Percentiles rank a stretch among this genome's conserved stretches.
phyloP scores from a whole-genome alignment of 371 early-diverging fungal genomes.

The Rozella allomycis region DNA sequence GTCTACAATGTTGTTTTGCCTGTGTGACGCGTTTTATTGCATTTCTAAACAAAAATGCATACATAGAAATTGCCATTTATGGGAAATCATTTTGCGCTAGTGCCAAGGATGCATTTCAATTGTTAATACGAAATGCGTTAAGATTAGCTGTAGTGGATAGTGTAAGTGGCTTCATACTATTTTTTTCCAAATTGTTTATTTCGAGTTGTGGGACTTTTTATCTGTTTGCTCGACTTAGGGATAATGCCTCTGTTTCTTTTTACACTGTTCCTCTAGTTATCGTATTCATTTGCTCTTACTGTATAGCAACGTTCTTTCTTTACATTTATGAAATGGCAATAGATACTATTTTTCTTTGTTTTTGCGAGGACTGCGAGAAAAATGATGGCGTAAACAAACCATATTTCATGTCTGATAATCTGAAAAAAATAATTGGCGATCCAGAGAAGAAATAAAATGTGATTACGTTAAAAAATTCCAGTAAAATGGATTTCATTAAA shows the following conservation, averaged over 20 bases:
- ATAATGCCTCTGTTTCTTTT: neutral
- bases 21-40: constrained; percentile 15
- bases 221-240: too few relatives aligned
- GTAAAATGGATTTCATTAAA: too few relatives aligned
- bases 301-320: constrained; percentile 16
- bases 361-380: constrained; percentile 23
- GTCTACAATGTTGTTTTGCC: constrained; percentile 20
- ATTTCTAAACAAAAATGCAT: constrained; percentile 30
- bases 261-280: neutral
- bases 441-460: too few relatives aligned
- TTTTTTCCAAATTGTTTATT: constrained; percentile 5
- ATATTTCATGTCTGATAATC: constrained; percentile 13
- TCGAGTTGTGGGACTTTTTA: too few relatives aligned
- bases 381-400: constrained; percentile 25
- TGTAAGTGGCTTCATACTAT: constrained; percentile 4
- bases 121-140: constrained; percentile 5
- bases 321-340: constrained; percentile 21
- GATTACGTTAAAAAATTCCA: too few relatives aligned
- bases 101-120: constrained; percentile 9
- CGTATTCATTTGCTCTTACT: constrained; percentile 6
- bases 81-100: constrained; percentile 22
- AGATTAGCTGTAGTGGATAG: constrained; percentile 4
- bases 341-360: constrained; percentile 27
- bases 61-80: constrained; percentile 25
- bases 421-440: too few relatives aligned